These are phyloP conservation scores for Paramyrothecium roridum DNA, from an alignment of 2,329 filamentous ascomycete genomes.

Conservation along the genomic window DNA sequence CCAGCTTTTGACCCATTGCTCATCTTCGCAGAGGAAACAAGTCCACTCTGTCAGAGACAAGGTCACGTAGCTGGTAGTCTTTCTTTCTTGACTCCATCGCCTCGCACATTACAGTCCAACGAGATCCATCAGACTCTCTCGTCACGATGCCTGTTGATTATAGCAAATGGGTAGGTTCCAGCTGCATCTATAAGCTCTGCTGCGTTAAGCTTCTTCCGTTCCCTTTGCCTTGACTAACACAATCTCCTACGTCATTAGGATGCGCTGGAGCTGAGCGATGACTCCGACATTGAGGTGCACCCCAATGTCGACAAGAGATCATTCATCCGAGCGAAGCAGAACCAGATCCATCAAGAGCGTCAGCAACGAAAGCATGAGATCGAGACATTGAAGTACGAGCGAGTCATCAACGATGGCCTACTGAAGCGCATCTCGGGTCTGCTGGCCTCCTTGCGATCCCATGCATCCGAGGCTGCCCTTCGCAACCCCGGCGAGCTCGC, in stretches of 20 bases:
- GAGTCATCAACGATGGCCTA: slow-evolving; percentile 87
- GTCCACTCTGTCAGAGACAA: neutral
- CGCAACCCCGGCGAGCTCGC: slow-evolving; percentile 75
- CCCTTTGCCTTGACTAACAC: neutral
- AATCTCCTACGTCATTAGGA: slow-evolving; percentile 49
- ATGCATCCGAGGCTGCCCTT: slow-evolving; percentile 64
- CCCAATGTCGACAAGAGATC: slow-evolving; percentile 98
- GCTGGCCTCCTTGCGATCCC: slow-evolving; percentile 69
- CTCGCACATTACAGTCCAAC: too few relatives aligned
- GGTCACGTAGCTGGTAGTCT: neutral
- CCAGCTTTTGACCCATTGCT: too few relatives aligned
- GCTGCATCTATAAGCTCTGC: neutral
- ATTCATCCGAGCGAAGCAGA: slow-evolving; percentile 97
- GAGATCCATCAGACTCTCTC: too few relatives aligned
- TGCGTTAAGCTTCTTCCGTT: neutral
- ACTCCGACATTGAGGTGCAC: slow-evolving; percentile 97
- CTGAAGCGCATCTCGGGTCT: slow-evolving; percentile 79
- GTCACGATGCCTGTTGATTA: slow-evolving; percentile 51
- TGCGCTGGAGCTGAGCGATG: slow-evolving; percentile 92
- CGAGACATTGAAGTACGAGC: slow-evolving; percentile 87
- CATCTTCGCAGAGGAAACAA: too few relatives aligned
- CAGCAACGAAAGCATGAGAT: slow-evolving; percentile 84
- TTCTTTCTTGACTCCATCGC: neutral
- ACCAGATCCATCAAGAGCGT: slow-evolving; percentile 91
- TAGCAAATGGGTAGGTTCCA: slow-evolving; percentile 63